A percentile compares a stretch with the other conserved stretches of the same genome.
Conservation (phyloP, 2,329 filamentous ascomycete species). For the Pyricularia grisea region DNA sequence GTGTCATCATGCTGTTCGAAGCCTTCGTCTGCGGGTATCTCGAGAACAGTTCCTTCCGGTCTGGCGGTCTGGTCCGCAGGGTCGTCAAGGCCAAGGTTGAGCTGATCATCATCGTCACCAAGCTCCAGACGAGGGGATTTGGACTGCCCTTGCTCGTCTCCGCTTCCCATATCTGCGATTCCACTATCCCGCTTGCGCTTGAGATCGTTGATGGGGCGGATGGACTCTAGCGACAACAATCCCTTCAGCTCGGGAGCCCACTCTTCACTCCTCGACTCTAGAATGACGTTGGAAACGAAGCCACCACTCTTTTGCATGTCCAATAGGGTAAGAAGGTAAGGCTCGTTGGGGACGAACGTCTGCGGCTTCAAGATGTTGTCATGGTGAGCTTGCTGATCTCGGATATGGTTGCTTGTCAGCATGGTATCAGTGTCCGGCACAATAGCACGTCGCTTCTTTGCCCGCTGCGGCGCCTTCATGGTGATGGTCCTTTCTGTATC, state of each 20-base stretch:
- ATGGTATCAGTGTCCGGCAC: conserved; percentile 74
- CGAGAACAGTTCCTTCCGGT: conserved; percentile 52
- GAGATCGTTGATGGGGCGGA: conserved; percentile 64
- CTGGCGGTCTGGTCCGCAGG: conserved; percentile 43
- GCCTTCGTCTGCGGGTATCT: conserved; percentile 53
- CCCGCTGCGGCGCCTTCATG: conserved; percentile 61
- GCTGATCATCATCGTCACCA: conserved; percentile 15
- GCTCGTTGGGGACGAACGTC: conserved; percentile 78
- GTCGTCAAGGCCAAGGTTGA: conserved; percentile 57
- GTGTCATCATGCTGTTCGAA: conserved; percentile 35
- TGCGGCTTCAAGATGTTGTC: conserved; percentile 78
- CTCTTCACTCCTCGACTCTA: conserved; percentile 64
- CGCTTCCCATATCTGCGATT: conserved; percentile 67
- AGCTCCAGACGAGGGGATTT: conserved; percentile 55
- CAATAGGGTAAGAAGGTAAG: conserved; percentile 76
- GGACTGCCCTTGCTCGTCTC: conserved; percentile 49
- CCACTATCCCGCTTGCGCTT: conserved; percentile 93
- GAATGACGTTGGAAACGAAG: conserved; percentile 81
- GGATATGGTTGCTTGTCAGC: conserved; percentile 68
- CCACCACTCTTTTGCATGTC: conserved; percentile 86
- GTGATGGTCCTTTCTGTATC: conserved; percentile 49
- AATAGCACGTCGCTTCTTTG: conserved; percentile 69
- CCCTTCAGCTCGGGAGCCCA: conserved; percentile 92
- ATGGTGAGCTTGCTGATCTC: conserved; percentile 76
- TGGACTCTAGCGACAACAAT: conserved; percentile 79